Percentiles rank a stretch among this genome's conserved stretches.
These are phyloP conservation scores for Phytophthora hybrid DNA, from an alignment of 352 stramenopile species.

Conservation along the genomic window DNA sequence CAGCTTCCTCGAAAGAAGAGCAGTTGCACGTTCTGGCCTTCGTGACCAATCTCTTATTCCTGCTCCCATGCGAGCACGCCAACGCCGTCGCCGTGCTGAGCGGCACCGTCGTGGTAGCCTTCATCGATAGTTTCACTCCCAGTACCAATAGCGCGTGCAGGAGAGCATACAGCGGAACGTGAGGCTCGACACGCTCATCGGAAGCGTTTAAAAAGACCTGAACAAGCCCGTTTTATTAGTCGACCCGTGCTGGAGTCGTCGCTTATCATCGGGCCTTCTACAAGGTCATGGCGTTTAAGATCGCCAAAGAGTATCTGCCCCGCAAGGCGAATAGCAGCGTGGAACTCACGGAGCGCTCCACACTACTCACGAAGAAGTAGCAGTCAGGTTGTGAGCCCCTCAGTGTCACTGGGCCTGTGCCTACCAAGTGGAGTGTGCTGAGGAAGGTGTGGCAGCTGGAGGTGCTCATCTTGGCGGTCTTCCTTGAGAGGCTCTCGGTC, in stretches of 20 bases:
- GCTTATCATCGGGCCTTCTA: constrained; percentile 84
- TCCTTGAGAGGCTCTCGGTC: constrained; percentile 73
- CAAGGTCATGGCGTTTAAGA: constrained; percentile 60
- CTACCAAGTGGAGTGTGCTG: constrained; percentile 75
- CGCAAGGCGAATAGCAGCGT: constrained; percentile 47
- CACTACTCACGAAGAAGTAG: constrained; percentile 44
- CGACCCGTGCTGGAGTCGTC: constrained; percentile 70
- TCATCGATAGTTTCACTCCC: constrained; percentile 85
- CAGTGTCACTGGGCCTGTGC: constrained; percentile 20
- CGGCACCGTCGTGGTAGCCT: constrained; percentile 67
- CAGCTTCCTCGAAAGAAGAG: constrained; percentile 57
- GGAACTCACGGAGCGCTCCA: constrained; percentile 66
- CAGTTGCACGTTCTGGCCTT: constrained; percentile 79
- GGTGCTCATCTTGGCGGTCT: constrained; percentile 76
- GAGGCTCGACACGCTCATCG: constrained; percentile 81
- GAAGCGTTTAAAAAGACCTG: constrained; percentile 82
- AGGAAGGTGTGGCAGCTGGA: constrained; percentile 74
- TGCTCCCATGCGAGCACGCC: constrained; percentile 67
- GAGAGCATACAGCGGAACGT: constrained; percentile 87
- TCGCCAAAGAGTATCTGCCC: constrained; percentile 64
- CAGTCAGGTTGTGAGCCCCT: constrained; percentile 34
- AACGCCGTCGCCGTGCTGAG: constrained; percentile 77
- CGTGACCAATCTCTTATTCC: constrained; percentile 81
- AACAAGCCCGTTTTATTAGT: constrained; percentile 83
- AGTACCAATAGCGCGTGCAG: constrained; percentile 81